Evolutionary conservation across 768 basidiomycete species (phyloP).

Genomic region (Guyanaporus albipodus): DNA sequence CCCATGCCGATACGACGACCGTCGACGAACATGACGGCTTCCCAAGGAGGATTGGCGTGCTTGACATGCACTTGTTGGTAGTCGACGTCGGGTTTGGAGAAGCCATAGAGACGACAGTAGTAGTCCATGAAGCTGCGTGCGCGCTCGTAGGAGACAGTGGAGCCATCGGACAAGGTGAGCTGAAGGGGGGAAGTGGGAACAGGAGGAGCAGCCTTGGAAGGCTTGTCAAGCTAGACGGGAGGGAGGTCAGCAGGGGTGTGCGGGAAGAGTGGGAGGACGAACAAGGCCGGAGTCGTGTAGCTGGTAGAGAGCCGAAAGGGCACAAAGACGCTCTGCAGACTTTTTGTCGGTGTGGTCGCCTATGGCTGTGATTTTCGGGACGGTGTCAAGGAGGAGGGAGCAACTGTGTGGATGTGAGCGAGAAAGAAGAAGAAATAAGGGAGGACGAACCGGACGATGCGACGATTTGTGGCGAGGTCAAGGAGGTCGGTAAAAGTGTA

Average conservation of each 20-base stretch:
- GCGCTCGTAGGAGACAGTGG: conserved; percentile 59
- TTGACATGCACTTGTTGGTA: conserved; percentile 37
- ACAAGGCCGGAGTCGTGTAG: conserved; percentile 62
- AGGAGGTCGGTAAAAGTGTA: conserved; percentile 15
- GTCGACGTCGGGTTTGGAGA: conserved; percentile 67
- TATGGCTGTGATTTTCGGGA: conserved; percentile 47
- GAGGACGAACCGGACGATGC: conserved; percentile 23
- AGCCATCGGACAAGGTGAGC: conserved; percentile 56
- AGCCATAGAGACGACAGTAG: conserved; percentile 78
- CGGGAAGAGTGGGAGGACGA: conserved; percentile 28
- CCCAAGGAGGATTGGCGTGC: conserved; percentile 44
- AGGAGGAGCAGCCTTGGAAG: conserved; percentile 16
- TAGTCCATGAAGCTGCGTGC: conserved; percentile 93
- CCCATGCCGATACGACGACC: conserved; percentile 84
- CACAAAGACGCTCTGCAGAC: conserved; percentile 71
- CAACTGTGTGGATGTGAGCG: conserved; percentile 17
- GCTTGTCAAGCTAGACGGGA: conserved; percentile 30
- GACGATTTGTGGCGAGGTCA: conserved; percentile 9
- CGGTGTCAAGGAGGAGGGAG: conserved; percentile 25
- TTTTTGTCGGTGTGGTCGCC: conserved; percentile 60
- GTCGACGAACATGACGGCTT: conserved; percentile 71
- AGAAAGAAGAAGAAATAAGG: neutral
- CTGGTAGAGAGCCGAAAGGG: conserved; percentile 70
- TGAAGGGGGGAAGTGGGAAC: conserved; percentile 9
- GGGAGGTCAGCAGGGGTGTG: neutral